Evolutionary conservation across 2,329 filamentous ascomycete genomes (phyloP).

Genomic region (Beauveria brongniartii): DNA sequence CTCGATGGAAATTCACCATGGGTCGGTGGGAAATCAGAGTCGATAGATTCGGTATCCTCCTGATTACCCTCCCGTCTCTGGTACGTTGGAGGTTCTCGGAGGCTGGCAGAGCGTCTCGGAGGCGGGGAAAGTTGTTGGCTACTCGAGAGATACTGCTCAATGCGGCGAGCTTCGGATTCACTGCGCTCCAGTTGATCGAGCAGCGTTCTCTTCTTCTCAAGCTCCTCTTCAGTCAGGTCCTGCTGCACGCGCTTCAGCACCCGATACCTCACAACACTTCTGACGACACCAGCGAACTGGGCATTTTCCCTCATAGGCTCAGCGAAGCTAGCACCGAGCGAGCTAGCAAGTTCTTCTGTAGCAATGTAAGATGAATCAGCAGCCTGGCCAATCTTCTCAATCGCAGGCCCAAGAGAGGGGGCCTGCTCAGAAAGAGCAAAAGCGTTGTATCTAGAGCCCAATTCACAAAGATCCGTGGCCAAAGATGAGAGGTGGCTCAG

Average conservation of each 20-base stretch:
- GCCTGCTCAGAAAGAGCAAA: slow-evolving; percentile 93
- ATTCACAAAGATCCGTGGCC: slow-evolving; percentile 80
- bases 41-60: slow-evolving; percentile 82
- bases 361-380: slow-evolving; percentile 94
- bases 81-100: slow-evolving; percentile 41
- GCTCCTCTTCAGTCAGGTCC: slow-evolving; percentile 91
- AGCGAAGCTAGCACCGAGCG: slow-evolving; percentile 86
- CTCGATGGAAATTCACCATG: slow-evolving; percentile 60
- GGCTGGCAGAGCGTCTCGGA: slow-evolving; percentile 55
- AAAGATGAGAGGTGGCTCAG: slow-evolving; percentile 77
- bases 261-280: slow-evolving; percentile 78
- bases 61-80: slow-evolving; percentile 48
- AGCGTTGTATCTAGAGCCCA: slow-evolving; percentile 93
- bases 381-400: slow-evolving; percentile 89
- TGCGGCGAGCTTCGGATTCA: slow-evolving; percentile 83
- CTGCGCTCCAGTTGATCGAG: slow-evolving; percentile 88
- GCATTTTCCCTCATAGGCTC: slow-evolving; percentile 97
- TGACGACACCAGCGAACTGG: slow-evolving; percentile 91
- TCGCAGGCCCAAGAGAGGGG: slow-evolving; percentile 79
- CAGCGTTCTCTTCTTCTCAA: slow-evolving; percentile 75
- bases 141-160: slow-evolving; percentile 82
- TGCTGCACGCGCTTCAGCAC: slow-evolving; percentile 93
- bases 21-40: slow-evolving; percentile 91
- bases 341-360: slow-evolving; percentile 81
- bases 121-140: slow-evolving; percentile 58